Conservation (phyloP, 176 grass and related monocot genomes). For the Triticum timopheevii region DNA sequence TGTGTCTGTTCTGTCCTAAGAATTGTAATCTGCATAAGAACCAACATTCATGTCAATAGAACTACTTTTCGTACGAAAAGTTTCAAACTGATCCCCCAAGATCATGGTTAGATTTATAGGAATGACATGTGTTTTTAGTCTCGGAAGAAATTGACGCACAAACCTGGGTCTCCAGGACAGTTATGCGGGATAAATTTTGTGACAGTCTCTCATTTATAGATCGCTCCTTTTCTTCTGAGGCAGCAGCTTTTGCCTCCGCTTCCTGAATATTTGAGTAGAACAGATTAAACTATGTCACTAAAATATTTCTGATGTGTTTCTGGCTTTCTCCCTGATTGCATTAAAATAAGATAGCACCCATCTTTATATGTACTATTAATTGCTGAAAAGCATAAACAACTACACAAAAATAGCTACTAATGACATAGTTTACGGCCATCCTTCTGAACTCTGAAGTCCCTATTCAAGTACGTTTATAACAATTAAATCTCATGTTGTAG, state of each 20-base stretch:
- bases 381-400: not conserved
- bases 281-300: not conserved
- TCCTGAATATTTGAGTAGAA: conserved; percentile 73
- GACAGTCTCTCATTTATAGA: conserved; percentile 88
- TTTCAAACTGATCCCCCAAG: conserved; percentile 13
- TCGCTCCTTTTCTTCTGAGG: conserved; percentile 89
- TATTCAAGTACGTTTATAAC: not conserved
- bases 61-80: conserved; percentile 4
- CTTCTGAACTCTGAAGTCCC: not conserved
- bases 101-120: not conserved
- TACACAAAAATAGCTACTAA: not conserved
- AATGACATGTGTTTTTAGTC: not conserved
- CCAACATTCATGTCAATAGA: conserved; percentile 26
- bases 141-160: conserved; percentile 2
- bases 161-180: conserved; percentile 98
- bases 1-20: conserved; percentile 99
- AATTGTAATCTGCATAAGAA: conserved; percentile 73
- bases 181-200: conserved; percentile 77
- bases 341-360: not conserved
- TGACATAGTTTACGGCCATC: not conserved
- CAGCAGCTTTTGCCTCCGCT: conserved; percentile 96
- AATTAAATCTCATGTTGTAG: conserved; percentile 1
- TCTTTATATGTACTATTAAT: not conserved
- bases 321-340: not conserved
- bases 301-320: conserved; percentile 17